Base-by-base conservation (phyloP, 1,139 yeast species). In the Yamadazyma friedrichii region DNA sequence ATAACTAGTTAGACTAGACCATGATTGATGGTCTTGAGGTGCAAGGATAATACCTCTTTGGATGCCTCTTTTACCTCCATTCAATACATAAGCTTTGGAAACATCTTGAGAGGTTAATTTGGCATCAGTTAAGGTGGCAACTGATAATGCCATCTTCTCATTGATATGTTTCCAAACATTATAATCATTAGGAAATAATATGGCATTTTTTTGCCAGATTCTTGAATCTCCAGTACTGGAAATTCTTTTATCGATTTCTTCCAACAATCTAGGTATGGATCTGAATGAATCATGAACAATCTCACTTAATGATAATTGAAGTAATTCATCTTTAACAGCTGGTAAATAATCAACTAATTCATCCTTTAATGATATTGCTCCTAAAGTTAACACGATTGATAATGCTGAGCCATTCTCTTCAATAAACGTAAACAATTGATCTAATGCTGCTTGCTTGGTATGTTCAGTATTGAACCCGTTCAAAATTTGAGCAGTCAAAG, bases 381-480 rank as follows among this genome's bases (percentile, higher is more conserved):
- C 96, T 35, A 91, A 68, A 0, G 89, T 78, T 40, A 89, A 60
- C 0, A 87, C 82, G 8, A 87, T 80, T 25, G 80, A 58, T 35
- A 88, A 63, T 1, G 88, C 77, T 2, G 85, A 70, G 0, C 94
- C 95, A 42, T 78, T 64, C 11, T 65, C 70, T 46, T 78, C 84
- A 36, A 89, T 78, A 53, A 75, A 80, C 10, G 76, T 72, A 53
- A 82, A 77, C 37, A 85, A 58, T 55, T 84, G 89, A 53, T 84
- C 89, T 39, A 88, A 57, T 0, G 96, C 95, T 2, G 91, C 93
- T 49, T 82, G 86, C 43, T 80, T 82, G 6, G 93, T 82, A n/a
- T 83, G 91, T 16, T 74, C 79, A 0, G 82, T 77, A 8, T 82
- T 84, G 43, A 79, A 79, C 1, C 88, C 87, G 68, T 85, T 84